Conservation (phyloP, 768 basidiomycete genomes). For the Tremella yokohamensis region DNA sequence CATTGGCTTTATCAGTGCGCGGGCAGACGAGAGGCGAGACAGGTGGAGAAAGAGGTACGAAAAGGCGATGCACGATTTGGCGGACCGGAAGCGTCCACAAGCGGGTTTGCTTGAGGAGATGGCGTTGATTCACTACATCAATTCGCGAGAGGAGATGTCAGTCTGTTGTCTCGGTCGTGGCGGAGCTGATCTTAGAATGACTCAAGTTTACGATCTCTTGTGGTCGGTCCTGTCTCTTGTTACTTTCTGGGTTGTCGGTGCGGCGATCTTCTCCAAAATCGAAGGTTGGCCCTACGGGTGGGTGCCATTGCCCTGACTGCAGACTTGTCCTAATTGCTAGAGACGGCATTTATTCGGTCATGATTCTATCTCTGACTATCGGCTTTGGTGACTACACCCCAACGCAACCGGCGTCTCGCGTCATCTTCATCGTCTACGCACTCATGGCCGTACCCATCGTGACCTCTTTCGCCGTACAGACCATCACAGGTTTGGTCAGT, state of each 20-base stretch:
- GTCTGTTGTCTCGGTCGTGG: slow-evolving; percentile 4
- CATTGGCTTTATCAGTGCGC: slow-evolving; percentile 38
- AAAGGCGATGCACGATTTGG: slow-evolving; percentile 32
- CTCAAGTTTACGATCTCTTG: slow-evolving; percentile 44
- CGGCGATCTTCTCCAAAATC: slow-evolving; percentile 45
- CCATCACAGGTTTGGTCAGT: slow-evolving; percentile 42
- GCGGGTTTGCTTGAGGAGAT: slow-evolving; percentile 48
- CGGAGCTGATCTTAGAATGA: slow-evolving; percentile 24
- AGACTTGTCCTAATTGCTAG: neutral
- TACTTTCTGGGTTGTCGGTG: slow-evolving; percentile 50
- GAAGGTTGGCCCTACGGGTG: slow-evolving; percentile 50
- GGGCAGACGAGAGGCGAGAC: slow-evolving; percentile 32
- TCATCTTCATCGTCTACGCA: slow-evolving; percentile 49
- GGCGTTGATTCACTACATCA: slow-evolving; percentile 46
- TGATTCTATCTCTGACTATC: slow-evolving; percentile 36
- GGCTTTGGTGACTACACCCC: slow-evolving; percentile 50
- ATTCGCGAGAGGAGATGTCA: slow-evolving; percentile 43
- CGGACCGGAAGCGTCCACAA: slow-evolving; percentile 25
- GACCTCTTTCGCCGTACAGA: slow-evolving; percentile 49
- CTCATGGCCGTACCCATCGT: slow-evolving; percentile 51
- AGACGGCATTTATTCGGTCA: slow-evolving; percentile 11
- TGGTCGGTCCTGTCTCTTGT: slow-evolving; percentile 40
- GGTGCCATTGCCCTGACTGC: neutral
- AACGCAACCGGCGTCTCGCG: slow-evolving; percentile 31
- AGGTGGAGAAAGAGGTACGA: slow-evolving; percentile 45